phyloP scores from a whole-genome alignment of 345 rosid genomes.

The Linum tenue region DNA sequence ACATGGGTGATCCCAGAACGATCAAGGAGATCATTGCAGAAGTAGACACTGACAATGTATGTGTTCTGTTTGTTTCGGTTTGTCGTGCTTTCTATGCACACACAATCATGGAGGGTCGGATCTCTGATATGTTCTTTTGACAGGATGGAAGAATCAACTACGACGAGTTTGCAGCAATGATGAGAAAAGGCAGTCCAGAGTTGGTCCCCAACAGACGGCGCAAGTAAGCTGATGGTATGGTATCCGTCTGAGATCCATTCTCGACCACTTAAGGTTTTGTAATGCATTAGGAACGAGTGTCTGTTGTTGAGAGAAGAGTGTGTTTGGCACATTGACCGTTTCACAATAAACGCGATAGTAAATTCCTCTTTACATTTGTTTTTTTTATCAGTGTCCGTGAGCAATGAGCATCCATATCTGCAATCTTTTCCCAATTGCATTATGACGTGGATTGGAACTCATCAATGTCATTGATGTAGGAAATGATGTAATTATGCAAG shows the following conservation, averaged over 20 bases:
- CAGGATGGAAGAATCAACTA: slow-evolving; percentile 97
- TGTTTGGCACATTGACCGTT: too few species aligned
- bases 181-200: slow-evolving; percentile 87
- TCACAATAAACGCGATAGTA: too few species aligned
- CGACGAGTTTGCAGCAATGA: slow-evolving; percentile 92
- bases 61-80: slow-evolving; percentile 12
- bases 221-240: slow-evolving; percentile 19
- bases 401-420: too few species aligned
- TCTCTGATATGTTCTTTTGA: slow-evolving; percentile 1
- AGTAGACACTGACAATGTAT: slow-evolving; percentile 83
- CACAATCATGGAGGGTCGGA: background rate
- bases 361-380: too few species aligned
- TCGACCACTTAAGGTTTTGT: too few species aligned
- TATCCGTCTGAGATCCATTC: background rate
- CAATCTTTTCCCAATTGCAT: too few species aligned
- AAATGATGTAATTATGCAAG: too few species aligned
- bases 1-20: slow-evolving; percentile 90
- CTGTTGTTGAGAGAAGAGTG: background rate
- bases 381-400: too few species aligned
- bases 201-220: slow-evolving; percentile 67
- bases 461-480: too few species aligned
- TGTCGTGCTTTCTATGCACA: background rate
- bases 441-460: too few species aligned
- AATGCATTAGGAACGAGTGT: too few species aligned
- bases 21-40: slow-evolving; percentile 90